phyloP scores from a whole-genome alignment of 2,329 filamentous ascomycete genomes.

The Nothopassalora personata region DNA sequence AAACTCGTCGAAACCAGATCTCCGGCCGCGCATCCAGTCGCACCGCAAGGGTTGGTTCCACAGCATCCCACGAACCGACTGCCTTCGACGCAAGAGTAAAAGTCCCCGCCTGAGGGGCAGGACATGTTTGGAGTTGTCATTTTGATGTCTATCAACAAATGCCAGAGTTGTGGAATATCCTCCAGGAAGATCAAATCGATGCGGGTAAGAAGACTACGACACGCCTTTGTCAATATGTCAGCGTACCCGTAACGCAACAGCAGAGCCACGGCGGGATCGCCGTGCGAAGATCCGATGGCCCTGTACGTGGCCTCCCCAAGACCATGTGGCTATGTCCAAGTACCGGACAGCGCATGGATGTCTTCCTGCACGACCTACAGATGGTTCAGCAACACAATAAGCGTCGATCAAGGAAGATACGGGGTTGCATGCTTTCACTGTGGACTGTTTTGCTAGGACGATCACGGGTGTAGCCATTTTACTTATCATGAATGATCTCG shows the following conservation, averaged over 20 bases:
- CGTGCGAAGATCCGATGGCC: background rate
- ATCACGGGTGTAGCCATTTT: background rate
- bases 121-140: slow-evolving; percentile 10
- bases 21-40: slow-evolving; percentile 6
- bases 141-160: background rate
- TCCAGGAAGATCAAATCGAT: background rate
- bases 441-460: background rate
- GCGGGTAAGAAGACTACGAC: background rate
- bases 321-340: background rate
- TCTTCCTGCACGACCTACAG: background rate
- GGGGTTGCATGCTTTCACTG: background rate
- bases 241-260: background rate
- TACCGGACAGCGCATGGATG: background rate
- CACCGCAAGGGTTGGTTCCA: slow-evolving; percentile 7
- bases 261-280: background rate
- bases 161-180: too few species aligned
- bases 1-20: slow-evolving; percentile 5
- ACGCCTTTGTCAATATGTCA: background rate
- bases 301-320: background rate
- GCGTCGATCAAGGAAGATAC: background rate
- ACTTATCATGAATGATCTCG: background rate
- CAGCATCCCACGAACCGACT: slow-evolving; percentile 10
- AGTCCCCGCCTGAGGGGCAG: slow-evolving; percentile 8
- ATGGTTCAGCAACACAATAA: background rate
- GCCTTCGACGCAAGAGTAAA: slow-evolving; percentile 8